Conservation (phyloP, 108 stramenopile genomes). For the Fragilariopsis cylindrus region DNA sequence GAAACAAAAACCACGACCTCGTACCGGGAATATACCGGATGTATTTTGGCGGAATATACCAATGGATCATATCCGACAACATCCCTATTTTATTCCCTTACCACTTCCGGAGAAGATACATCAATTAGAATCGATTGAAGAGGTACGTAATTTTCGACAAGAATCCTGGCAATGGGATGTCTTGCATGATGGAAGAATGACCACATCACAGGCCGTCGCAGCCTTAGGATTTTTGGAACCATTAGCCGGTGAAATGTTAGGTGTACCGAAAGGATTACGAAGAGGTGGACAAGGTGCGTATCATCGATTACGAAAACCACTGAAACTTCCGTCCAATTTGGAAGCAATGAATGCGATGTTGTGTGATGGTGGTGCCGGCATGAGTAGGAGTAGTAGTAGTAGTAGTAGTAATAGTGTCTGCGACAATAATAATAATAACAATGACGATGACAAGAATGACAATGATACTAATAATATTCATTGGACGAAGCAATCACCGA, state of each 20-base stretch:
- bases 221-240: constrained; percentile 76
- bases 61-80: constrained; percentile 75
- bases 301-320: constrained; percentile 55
- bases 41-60: constrained; percentile 76
- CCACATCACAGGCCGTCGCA: constrained; percentile 78
- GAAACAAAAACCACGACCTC: not conserved
- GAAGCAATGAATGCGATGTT: constrained; percentile 60
- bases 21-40: constrained; percentile 69
- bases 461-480: not conserved
- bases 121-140: constrained; percentile 52
- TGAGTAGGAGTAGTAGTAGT: not conserved
- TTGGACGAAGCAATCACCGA: constrained; percentile 6
- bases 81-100: constrained; percentile 71
- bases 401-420: not conserved
- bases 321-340: constrained; percentile 32
- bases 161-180: constrained; percentile 91
- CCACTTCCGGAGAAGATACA: constrained; percentile 53
- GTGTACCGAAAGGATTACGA: constrained; percentile 64
- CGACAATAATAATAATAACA: not conserved
- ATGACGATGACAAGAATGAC: not conserved
- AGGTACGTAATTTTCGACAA: constrained; percentile 79
- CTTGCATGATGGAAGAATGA: constrained; percentile 79
- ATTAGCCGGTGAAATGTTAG: constrained; percentile 53
- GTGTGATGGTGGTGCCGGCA: not conserved
- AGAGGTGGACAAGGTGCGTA: constrained; percentile 68